A percentile compares a stretch with the other conserved stretches of the same genome.
Conservation (phyloP, 768 basidiomycete species). For the Lanmaoa pseudosensibilis region DNA sequence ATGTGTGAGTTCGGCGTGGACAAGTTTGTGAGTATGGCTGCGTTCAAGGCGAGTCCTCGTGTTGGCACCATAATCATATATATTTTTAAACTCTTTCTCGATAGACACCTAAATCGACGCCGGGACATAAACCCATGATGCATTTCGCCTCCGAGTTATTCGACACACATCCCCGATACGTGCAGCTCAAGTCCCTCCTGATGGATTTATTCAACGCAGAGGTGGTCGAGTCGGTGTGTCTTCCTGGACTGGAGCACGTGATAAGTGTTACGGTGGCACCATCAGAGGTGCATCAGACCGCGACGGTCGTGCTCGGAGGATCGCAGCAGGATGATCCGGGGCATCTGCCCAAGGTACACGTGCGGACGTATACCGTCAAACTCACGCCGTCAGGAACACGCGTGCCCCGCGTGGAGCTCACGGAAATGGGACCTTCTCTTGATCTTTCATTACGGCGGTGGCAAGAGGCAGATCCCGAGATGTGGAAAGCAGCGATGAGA, state of each 20-base stretch:
- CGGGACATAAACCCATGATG: slow-evolving; percentile 88
- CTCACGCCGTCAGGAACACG: slow-evolving; percentile 76
- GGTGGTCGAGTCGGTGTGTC: slow-evolving; percentile 77
- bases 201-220: slow-evolving; percentile 91
- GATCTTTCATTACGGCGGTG: slow-evolving; percentile 80
- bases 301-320: slow-evolving; percentile 1
- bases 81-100: background rate
- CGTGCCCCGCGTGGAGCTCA: slow-evolving; percentile 77
- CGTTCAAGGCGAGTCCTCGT: slow-evolving; percentile 66
- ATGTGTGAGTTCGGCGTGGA: slow-evolving; percentile 95
- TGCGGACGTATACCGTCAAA: slow-evolving; percentile 80
- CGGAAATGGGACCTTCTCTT: slow-evolving; percentile 88
- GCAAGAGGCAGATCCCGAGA: slow-evolving; percentile 71
- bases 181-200: slow-evolving; percentile 89
- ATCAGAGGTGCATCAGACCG: slow-evolving; percentile 39
- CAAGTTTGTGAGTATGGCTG: slow-evolving; percentile 71
- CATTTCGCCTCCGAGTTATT: slow-evolving; percentile 96
- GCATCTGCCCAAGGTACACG: slow-evolving; percentile 77
- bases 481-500: slow-evolving; percentile 78
- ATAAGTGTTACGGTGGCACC: slow-evolving; percentile 80
- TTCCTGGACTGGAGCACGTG: slow-evolving; percentile 83
- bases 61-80: background rate
- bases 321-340: slow-evolving; percentile 40
- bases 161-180: slow-evolving; percentile 89
- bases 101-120: slow-evolving; percentile 80